Conservation (phyloP, 495 filamentous ascomycete species). For the Penicillium longicatenatum region DNA sequence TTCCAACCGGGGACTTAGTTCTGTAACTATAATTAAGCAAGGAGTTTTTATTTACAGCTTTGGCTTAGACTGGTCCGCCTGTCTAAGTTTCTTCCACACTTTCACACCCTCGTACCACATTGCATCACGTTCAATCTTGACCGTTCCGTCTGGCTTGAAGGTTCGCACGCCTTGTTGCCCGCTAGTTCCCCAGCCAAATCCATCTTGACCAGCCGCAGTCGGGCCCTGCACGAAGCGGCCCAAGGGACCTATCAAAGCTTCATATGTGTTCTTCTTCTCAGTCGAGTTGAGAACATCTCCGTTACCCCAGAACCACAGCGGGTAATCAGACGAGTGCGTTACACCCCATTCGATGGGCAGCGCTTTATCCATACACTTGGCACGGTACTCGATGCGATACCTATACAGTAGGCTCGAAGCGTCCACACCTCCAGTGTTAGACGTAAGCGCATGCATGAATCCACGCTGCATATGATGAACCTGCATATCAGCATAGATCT, state of each 20-base stretch:
- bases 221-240: slow-evolving; percentile 40
- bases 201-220: slow-evolving; percentile 23
- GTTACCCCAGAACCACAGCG: slow-evolving; percentile 61
- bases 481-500: slow-evolving; percentile 60
- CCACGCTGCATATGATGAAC: slow-evolving; percentile 51
- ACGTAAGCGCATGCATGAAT: slow-evolving; percentile 34
- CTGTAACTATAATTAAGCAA: not conserved
- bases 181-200: slow-evolving; percentile 37
- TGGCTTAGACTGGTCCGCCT: slow-evolving; percentile 17
- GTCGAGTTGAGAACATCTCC: slow-evolving; percentile 35
- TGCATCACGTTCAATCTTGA: slow-evolving; percentile 46
- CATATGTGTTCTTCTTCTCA: slow-evolving; percentile 45
- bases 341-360: slow-evolving; percentile 55
- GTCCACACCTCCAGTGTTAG: slow-evolving; percentile 27
- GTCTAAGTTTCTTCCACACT: slow-evolving; percentile 46
- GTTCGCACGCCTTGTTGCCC: slow-evolving; percentile 37
- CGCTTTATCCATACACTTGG: slow-evolving; percentile 41
- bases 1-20: not conserved
- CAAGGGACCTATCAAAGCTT: slow-evolving; percentile 46
- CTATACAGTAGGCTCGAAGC: slow-evolving; percentile 36
- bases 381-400: slow-evolving; percentile 54
- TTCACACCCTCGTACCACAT: slow-evolving; percentile 48
- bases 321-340: slow-evolving; percentile 57
- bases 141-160: slow-evolving; percentile 45
- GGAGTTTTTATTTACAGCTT: slow-evolving; percentile 6